Base-by-base conservation (phyloP, 139 green algal genomes). In the Chlamydomonas applanata region DNA sequence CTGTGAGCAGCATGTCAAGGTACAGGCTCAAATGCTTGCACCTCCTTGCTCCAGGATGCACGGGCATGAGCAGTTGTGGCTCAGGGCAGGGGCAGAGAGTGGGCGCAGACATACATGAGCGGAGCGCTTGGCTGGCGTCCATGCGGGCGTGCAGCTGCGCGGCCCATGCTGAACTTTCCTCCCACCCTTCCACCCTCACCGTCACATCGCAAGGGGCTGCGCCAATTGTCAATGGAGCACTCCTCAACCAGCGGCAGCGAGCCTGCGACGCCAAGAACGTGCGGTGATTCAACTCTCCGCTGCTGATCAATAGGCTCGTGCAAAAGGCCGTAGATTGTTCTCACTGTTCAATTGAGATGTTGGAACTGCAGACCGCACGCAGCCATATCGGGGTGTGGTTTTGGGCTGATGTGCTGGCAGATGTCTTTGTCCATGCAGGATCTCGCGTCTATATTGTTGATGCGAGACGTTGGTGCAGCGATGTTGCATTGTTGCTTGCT, bases 151-250 rank as follows among this genome's bases (percentile, higher is more conserved):
- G 19, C 17, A 13, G 56, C 13, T 25, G 24, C 16, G 17, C 16
- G 24, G 13, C 11, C 4, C 11, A 4, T 45, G 59, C 11, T 19
- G 13, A 66, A 4, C 29, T 19, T 24, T 13, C 25, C 40, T 5
- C 19, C 20, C 16, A 25, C 27, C 25, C 36, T 24, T 24, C 9
- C 62, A 52, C 34, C 4, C 62, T 53, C 62, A 70, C 62, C 65
- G 49, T 63, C 67, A 27, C 46, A 68, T 22, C 32, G 17, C 40
- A 81, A 24, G 7, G 75, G 69, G 0, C 57, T 65, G 32, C 32
- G 32, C 75, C 75, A 81, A 34, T 68, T 76, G n/a, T 76, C 46
- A 1, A 60, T 16, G 0, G 60, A 73, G 16, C 60, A 76, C 32
- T 81, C 69, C 74, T 79, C 49, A 7, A 69, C 65, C 22, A 73